Conservation (phyloP, 2,329 filamentous ascomycete genomes). For the Ophiostoma montium region DNA sequence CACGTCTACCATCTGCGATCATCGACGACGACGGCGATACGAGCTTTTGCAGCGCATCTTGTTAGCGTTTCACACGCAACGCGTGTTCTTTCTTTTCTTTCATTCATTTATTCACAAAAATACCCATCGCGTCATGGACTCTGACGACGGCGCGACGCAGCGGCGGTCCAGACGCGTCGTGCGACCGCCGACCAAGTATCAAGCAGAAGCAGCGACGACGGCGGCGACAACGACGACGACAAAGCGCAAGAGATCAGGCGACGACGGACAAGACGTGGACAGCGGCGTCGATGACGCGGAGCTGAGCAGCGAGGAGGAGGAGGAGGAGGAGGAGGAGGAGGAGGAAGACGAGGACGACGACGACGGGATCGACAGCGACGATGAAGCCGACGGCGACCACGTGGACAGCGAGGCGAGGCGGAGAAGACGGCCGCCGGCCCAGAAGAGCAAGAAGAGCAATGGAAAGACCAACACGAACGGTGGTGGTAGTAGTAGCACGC, state of each 20-base stretch:
- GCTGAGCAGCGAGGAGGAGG: background rate
- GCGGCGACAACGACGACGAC: constrained; percentile 23
- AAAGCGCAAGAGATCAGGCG: constrained; percentile 40
- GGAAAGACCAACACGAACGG: background rate
- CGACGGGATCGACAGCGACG: constrained; percentile 21
- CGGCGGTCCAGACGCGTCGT: constrained; percentile 58
- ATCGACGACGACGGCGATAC: background rate
- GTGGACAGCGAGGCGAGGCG: constrained; percentile 18
- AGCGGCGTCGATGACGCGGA: constrained; percentile 32
- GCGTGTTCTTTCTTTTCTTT: too few relatives aligned
- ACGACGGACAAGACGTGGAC: constrained; percentile 23
- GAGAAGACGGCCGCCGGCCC: constrained; percentile 19
- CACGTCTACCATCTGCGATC: too few relatives aligned
- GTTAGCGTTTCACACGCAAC: too few relatives aligned
- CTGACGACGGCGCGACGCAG: constrained; percentile 22
- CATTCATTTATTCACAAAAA: too few relatives aligned
- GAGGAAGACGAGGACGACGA: constrained; percentile 21
- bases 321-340: constrained; percentile 21
- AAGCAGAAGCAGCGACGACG: constrained; percentile 33
- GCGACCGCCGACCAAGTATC: constrained; percentile 45
- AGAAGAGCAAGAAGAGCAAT: constrained; percentile 8
- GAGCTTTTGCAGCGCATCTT: too few relatives aligned
- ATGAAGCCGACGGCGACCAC: constrained; percentile 17
- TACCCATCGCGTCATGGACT: constrained; percentile 4
- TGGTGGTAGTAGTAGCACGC: too few relatives aligned